Base-by-base conservation (phyloP, 768 basidiomycete genomes). In the Suillus americanus region DNA sequence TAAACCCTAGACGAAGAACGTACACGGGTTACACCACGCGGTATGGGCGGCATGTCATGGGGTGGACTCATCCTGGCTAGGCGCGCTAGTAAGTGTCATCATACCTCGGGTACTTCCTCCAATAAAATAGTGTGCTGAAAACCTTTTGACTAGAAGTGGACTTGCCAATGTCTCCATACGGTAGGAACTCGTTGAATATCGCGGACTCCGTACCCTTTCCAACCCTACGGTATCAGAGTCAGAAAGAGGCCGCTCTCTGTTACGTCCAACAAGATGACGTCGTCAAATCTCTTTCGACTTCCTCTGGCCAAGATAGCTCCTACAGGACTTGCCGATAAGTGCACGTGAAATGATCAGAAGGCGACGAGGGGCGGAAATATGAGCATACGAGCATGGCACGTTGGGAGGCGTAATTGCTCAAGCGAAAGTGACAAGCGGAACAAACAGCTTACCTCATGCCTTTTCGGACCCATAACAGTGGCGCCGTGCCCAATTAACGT, bases 401-500 rank as follows among this genome's bases (percentile, higher is more conserved):
- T 30, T 30, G 18, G 28, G 12, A 53, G 30, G 56, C 38, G 56
- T 38, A 40, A 40, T 57, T 57, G 56, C 56, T 28, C 38, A 57
- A 40, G 56, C 56, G 56, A 57, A 25, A 57, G 23, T 40, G n/a
- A 37, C 54, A 33, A 54, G 54, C 35, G 33, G 35, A 25, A 56
- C 51, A 40, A 56, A 56, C 51, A 57, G 16, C 8, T 57, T 57
- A 57, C 38, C 13, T 57, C 56, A 57, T 16, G 18, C 56, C 38
- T 57, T 9, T 37, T 57, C 56, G 56, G 56, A 8, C 56, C 56
- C 56, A 57, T 40, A 37, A 23, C 38, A 25, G 37, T 40, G 56
- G 56, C 38, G 38, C 56, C 56, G 23, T n/a, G 55, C 35, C 55
- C 35, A 16, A 16, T n/a, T 20, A 56, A 38, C n/a, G n/a, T 37